Evolutionary conservation across 495 filamentous ascomycete species (phyloP).

Genomic region (Neurospora terricola): DNA sequence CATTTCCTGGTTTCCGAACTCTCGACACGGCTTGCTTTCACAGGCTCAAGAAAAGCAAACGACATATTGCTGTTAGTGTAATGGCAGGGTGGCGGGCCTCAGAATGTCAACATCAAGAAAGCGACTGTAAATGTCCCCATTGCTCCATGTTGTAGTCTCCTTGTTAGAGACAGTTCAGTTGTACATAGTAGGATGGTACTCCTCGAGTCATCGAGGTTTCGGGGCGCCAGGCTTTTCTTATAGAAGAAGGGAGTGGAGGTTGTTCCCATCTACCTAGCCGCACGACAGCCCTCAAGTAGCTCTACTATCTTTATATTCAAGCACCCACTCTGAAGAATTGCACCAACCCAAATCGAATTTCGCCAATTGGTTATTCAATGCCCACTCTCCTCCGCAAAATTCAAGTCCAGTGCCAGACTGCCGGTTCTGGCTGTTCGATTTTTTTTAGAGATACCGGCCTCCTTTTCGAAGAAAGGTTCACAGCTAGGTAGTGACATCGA

Average conservation of each 20-base stretch:
- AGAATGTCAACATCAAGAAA: background rate
- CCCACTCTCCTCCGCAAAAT: background rate
- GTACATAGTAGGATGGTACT: background rate
- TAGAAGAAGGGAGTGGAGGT: background rate
- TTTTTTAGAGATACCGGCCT: background rate
- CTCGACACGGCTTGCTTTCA: background rate
- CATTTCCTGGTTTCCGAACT: background rate
- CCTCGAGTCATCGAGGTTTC: background rate
- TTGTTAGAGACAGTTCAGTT: background rate
- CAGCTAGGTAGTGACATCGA: background rate
- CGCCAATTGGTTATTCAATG: background rate
- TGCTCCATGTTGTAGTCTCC: background rate
- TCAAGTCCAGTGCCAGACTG: background rate
- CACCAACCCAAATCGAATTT: background rate
- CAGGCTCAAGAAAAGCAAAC: background rate
- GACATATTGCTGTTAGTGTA: background rate
- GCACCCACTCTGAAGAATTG: background rate
- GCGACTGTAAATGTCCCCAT: background rate
- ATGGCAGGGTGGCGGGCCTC: background rate
- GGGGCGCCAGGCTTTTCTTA: background rate
- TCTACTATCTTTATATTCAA: background rate
- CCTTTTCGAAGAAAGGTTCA: background rate
- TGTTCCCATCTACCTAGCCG: background rate
- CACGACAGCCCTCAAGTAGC: background rate
- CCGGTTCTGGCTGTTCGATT: background rate